Base-by-base conservation (phyloP, 2,329 filamentous ascomycete genomes). In the Cryphonectria naterciae region DNA sequence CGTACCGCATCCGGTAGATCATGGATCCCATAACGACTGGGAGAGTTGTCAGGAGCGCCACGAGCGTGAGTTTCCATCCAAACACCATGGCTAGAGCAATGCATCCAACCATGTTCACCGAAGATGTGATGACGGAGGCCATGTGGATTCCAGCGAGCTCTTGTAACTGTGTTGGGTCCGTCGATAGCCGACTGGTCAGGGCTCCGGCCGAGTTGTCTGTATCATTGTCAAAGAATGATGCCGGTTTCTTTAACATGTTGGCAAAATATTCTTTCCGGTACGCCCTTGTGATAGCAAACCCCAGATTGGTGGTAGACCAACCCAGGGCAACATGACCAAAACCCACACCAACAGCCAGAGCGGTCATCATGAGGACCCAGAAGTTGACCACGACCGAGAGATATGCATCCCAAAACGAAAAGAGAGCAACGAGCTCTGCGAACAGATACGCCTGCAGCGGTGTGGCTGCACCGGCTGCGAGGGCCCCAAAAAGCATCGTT, bases 61-160 rank as follows among this genome's bases (percentile, higher is more conserved):
- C 89, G 0, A 93, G 79, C 0, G 90, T 88, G 13, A 95, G 83
- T 77, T 94, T 94, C 92, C 92, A 95, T 0, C 91, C 91, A 76
- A 91, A 93, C 15, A 86, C 83, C 75, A 93, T 93, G 0, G 90
- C 85, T 63, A 94, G 90, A 39, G 86, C 82, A 19, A 93, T 79
- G 22, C 87, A 89, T 32, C 58, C 67, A 2, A 68, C 8, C 3
- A 68, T 32, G 22, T 61, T 92, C 76, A 93, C 89, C 17, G 91
- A 77, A 11, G 90, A 89, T 35, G 91, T 88, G 71, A 84, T 84
- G 5, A 88, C 86, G 67, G 92, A 84, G 1, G 89, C 85, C 87
- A 91, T 89, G 77, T 91, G 90, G 22, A 68, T 62, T 11, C 67
- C 67, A n/a, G 56, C 56, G 10, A 68, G 60, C 56, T 68, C 56